Percentiles rank a stretch among this genome's conserved stretches.
Evolutionary conservation across 2,329 filamentous ascomycete species (phyloP).

Genomic region (Aspergillus transmontanensis): DNA sequence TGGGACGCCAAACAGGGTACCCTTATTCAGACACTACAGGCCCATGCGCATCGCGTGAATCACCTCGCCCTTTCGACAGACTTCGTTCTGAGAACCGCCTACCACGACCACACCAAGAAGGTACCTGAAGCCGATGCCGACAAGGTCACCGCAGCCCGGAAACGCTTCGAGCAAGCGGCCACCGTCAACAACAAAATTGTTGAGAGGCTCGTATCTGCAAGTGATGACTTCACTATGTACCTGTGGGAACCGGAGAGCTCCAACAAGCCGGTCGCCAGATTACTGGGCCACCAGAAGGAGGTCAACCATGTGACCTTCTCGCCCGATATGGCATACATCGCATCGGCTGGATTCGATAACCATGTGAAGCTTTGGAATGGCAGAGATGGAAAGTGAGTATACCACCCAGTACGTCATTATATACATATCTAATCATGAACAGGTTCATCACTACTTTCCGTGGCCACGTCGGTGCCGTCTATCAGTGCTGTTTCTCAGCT

Average conservation of each 20-base stretch:
- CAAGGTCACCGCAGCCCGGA: conserved; percentile 73
- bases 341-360: conserved; percentile 90
- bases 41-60: conserved; percentile 94
- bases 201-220: conserved; percentile 85
- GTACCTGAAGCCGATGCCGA: conserved; percentile 70
- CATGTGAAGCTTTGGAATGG: conserved; percentile 91
- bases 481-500: conserved; percentile 88
- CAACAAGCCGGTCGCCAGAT: conserved; percentile 81
- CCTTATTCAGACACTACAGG: conserved; percentile 74
- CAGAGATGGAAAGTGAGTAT: conserved; percentile 60
- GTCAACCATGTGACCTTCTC: conserved; percentile 96
- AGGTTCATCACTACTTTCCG: conserved; percentile 85
- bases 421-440: background rate
- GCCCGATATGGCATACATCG: conserved; percentile 83
- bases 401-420: background rate
- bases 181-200: conserved; percentile 73
- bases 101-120: conserved; percentile 77
- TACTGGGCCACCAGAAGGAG: conserved; percentile 94
- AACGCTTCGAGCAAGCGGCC: conserved; percentile 83
- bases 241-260: conserved; percentile 83
- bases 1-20: conserved; percentile 83
- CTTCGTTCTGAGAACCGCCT: conserved; percentile 82
- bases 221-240: conserved; percentile 95
- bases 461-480: conserved; percentile 88
- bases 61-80: conserved; percentile 92